Conservation (phyloP, 75 land plant genomes). For the Sequoiadendron giganteum region DNA sequence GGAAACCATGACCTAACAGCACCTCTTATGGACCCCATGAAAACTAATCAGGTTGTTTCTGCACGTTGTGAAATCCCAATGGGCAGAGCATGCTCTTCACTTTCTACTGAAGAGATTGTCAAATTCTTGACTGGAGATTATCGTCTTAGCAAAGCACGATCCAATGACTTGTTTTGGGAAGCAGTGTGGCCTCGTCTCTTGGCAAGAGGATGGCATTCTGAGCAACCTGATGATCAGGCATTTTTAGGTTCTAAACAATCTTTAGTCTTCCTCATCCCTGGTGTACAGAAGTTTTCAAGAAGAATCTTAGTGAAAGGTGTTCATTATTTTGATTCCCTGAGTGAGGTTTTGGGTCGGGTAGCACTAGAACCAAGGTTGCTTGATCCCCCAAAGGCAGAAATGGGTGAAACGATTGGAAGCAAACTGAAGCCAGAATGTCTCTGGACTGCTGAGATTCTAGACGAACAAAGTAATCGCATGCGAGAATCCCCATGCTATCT, state of each 20-base stretch:
- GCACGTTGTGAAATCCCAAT: slow-evolving; percentile 39
- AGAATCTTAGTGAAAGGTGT: slow-evolving; percentile 54
- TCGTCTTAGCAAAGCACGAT: slow-evolving; percentile 67
- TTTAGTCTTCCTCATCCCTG: slow-evolving; percentile 63
- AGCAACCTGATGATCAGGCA: slow-evolving; percentile 45
- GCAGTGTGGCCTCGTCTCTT: slow-evolving; percentile 84
- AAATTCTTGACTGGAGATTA: slow-evolving; percentile 53
- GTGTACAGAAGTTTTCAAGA: slow-evolving; percentile 58
- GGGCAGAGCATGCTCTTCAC: slow-evolving; percentile 57
- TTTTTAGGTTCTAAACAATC: slow-evolving; percentile 23
- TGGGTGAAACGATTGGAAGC: slow-evolving; percentile 20
- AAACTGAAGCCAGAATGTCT: slow-evolving; percentile 16
- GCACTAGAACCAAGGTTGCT: slow-evolving; percentile 57
- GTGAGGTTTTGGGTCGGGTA: slow-evolving; percentile 59
- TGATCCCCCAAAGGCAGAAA: slow-evolving; percentile 34
- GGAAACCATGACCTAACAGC: slow-evolving; percentile 62
- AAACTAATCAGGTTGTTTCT: slow-evolving; percentile 15
- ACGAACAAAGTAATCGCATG: slow-evolving; percentile 16
- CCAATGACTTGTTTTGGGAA: slow-evolving; percentile 79
- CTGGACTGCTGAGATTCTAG: neutral
- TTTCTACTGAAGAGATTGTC: slow-evolving; percentile 47
- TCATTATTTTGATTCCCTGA: slow-evolving; percentile 77
- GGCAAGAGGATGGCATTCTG: slow-evolving; percentile 72
- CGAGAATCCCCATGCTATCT: slow-evolving; percentile 34
- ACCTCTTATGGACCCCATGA: slow-evolving; percentile 29